Evolutionary conservation across 345 rosid genomes (phyloP).

Genomic region (Eucalyptus pumila): DNA sequence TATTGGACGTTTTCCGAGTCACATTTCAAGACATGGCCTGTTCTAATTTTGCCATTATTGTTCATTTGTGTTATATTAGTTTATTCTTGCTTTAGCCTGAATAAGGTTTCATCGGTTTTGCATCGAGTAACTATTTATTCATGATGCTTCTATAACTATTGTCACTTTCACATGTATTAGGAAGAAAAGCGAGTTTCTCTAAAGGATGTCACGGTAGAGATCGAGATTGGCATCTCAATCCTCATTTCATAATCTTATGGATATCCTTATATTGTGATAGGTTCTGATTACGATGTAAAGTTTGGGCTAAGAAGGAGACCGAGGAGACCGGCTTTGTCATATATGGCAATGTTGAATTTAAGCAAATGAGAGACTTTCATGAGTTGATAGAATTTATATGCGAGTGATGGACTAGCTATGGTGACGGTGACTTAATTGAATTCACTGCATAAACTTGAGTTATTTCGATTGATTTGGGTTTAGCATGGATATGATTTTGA

Average conservation of each 20-base stretch:
- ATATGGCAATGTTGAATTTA: neutral
- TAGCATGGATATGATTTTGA: neutral
- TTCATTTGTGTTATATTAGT: neutral
- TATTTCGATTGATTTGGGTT: neutral
- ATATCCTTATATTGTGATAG: neutral
- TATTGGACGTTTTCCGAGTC: neutral
- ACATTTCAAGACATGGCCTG: neutral
- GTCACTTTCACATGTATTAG: neutral
- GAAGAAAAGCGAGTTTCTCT: neutral
- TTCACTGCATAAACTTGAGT: neutral
- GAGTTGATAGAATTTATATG: neutral
- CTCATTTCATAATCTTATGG: neutral
- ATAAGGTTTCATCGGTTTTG: neutral
- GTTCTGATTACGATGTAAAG: neutral
- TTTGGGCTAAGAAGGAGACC: neutral
- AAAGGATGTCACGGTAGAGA: neutral
- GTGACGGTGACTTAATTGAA: neutral
- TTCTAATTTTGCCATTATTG: neutral
- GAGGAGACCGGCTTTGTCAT: neutral
- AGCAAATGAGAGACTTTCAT: neutral
- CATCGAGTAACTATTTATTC: neutral
- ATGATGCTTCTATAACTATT: neutral
- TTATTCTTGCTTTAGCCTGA: neutral
- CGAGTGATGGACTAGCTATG: neutral
- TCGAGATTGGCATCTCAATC: neutral